Percentiles rank a stretch among this genome's conserved stretches.
These are phyloP conservation scores for Aspergillaceae sp. DNA, from an alignment of 2,329 filamentous ascomycete species.

Conservation along the genomic window DNA sequence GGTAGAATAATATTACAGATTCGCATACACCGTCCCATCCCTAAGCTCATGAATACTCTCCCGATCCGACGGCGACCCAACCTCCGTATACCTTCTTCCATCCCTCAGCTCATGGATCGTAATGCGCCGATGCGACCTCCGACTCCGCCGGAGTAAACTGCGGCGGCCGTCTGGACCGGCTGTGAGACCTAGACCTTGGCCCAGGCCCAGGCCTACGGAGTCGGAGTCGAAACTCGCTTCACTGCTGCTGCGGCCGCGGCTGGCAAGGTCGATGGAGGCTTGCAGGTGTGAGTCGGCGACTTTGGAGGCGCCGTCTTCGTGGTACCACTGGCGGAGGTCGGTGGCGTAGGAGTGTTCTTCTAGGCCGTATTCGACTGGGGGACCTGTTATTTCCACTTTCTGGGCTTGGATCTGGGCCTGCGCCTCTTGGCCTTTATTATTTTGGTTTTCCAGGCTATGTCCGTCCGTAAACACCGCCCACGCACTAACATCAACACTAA, in stretches of 20 bases:
- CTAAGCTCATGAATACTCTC: slow-evolving; percentile 35
- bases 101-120: slow-evolving; percentile 37
- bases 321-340: slow-evolving; percentile 35
- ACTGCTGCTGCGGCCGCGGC: slow-evolving; percentile 19
- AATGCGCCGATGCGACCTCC: slow-evolving; percentile 25
- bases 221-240: slow-evolving; percentile 13
- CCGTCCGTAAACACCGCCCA: slow-evolving; percentile 37
- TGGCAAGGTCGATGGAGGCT: slow-evolving; percentile 23
- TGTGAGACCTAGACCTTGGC: too few relatives aligned
- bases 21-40: slow-evolving; percentile 36
- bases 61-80: slow-evolving; percentile 28
- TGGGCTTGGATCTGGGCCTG: too few relatives aligned
- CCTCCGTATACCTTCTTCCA: slow-evolving; percentile 34
- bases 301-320: slow-evolving; percentile 25
- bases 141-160: slow-evolving; percentile 19
- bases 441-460: too few relatives aligned
- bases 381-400: slow-evolving; percentile 25
- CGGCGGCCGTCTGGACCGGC: too few relatives aligned
- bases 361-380: slow-evolving; percentile 32
- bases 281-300: slow-evolving; percentile 30
- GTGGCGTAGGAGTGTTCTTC: slow-evolving; percentile 30
- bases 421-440: too few relatives aligned
- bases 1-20: slow-evolving; percentile 10
- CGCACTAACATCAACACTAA: slow-evolving; percentile 35
- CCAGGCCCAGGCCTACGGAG: too few relatives aligned